Base-by-base conservation (phyloP, 495 filamentous ascomycete species). In the Cenococcum geophilum region DNA sequence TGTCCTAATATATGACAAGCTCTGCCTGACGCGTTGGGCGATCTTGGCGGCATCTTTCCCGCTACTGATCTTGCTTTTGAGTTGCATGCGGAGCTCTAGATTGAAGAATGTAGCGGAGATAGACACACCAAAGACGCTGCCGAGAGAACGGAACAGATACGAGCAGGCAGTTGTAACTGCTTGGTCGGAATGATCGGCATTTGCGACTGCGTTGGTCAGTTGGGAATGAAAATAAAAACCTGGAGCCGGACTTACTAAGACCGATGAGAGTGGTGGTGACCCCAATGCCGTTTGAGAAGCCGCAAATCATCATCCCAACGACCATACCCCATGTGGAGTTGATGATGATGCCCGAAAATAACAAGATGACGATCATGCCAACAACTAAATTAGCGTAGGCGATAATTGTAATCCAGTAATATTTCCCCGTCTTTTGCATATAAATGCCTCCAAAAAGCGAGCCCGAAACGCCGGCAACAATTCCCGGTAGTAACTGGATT, bases 61-160 rank as follows among this genome's bases (percentile, higher is more conserved):
- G 60, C 76, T 78, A 22, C 73, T 73, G 35, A 92, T 71, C 1
- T 68, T 75, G 14, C 69, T 72, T 21, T 74, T 72, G n/a, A 95
- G 75, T 36, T 80, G 76, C 1, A 69, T 73, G 5, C 88, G 79
- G 22, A 96, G 76, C 11, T 77, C 76, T 61, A 88, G 85, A 70
- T 96, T 91, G 18, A 90, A 80, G 16, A 90, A 78, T 1, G 87
- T 91, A 0, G 88, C 82, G 14, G 83, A 79, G 23, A 89, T 69
- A 22, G 86, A 86, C 40, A 95, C 72, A 9, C 89, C 89, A 20
- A 89, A 79, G 9, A 89, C 85, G 4, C 83, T 85, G n/a, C 91
- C 91, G 10, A 95, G 76, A 4, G 87, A 86, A 4, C 91, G 85
- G 78, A 96, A 96, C 1, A 95, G 81, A 71, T 95, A 96, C 1